A percentile compares a stretch with the other conserved stretches of the same genome.
Conservation (phyloP, 2,329 filamentous ascomycete genomes). For the Aspergillus hortae region DNA sequence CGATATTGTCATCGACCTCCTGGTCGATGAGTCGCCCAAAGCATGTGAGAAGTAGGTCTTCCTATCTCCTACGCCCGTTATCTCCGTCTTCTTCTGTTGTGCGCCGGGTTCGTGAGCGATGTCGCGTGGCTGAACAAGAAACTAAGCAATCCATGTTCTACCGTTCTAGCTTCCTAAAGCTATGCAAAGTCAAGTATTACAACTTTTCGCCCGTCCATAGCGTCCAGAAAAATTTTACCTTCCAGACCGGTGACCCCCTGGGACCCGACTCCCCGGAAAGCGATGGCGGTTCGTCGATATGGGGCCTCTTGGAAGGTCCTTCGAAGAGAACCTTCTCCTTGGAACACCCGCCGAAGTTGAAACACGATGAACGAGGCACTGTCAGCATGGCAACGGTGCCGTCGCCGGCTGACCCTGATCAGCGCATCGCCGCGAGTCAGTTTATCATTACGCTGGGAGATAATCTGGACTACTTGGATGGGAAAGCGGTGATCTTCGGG, state of each 20-base stretch:
- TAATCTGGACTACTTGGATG: slow-evolving; percentile 84
- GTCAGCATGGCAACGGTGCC: slow-evolving; percentile 97
- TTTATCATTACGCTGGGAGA: slow-evolving; percentile 91
- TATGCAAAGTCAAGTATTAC: slow-evolving; percentile 99
- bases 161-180: slow-evolving; percentile 79
- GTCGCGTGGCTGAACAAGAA: slow-evolving; percentile 52
- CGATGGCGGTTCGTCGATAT: slow-evolving; percentile 90
- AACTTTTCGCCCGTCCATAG: slow-evolving; percentile 92
- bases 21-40: slow-evolving; percentile 83
- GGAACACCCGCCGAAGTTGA: slow-evolving; percentile 81
- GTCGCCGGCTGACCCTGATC: slow-evolving; percentile 70
- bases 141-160: slow-evolving; percentile 47
- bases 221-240: slow-evolving; percentile 91
- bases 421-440: slow-evolving; percentile 80
- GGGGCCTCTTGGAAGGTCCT: slow-evolving; percentile 72
- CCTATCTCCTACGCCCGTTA: slow-evolving; percentile 31
- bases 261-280: slow-evolving; percentile 79
- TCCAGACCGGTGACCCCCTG: slow-evolving; percentile 91
- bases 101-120: slow-evolving; percentile 21
- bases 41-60: slow-evolving; percentile 81
- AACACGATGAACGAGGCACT: slow-evolving; percentile 83
- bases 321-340: slow-evolving; percentile 74
- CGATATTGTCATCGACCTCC: slow-evolving; percentile 90
- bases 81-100: background rate
- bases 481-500: slow-evolving; percentile 91